phyloP scores from a whole-genome alignment of 345 rosid species.

The Mallotus nudiflorus region DNA sequence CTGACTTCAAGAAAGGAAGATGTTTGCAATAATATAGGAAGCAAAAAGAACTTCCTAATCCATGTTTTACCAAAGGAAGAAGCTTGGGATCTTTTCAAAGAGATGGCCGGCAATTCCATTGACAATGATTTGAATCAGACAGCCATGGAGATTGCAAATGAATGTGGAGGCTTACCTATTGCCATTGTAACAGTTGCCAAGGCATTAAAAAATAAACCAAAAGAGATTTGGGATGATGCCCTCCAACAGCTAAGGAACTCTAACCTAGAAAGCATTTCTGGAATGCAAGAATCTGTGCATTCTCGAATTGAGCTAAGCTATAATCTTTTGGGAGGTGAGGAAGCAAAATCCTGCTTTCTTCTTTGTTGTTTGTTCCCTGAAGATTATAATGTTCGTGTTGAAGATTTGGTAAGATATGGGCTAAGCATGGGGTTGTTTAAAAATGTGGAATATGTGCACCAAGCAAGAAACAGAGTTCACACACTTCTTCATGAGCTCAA shows the following conservation, averaged over 20 bases:
- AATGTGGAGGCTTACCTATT: neutral
- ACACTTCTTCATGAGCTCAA: neutral
- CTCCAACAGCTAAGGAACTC: neutral
- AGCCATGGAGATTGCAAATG: neutral
- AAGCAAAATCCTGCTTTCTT: constrained; percentile 5
- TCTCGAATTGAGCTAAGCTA: neutral
- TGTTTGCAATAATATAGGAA: neutral
- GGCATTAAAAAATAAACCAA: neutral
- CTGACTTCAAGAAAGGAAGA: neutral
- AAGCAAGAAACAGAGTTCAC: neutral
- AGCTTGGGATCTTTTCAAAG: neutral
- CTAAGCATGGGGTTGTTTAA: constrained; percentile 10
- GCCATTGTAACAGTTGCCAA: neutral
- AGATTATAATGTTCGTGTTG: constrained; percentile 6
- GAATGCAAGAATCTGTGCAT: neutral
- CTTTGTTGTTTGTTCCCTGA: constrained; percentile 17
- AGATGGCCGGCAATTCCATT: neutral
- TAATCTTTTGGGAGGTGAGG: neutral
- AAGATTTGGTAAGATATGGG: constrained; percentile 5
- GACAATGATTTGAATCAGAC: neutral
- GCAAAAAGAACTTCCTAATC: neutral
- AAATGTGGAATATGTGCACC: neutral
- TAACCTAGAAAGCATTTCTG: neutral
- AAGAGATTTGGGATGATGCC: neutral
- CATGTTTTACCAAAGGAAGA: neutral